Base-by-base conservation (phyloP, 176 grass and related monocot species). In the Oryza rufipogon region DNA sequence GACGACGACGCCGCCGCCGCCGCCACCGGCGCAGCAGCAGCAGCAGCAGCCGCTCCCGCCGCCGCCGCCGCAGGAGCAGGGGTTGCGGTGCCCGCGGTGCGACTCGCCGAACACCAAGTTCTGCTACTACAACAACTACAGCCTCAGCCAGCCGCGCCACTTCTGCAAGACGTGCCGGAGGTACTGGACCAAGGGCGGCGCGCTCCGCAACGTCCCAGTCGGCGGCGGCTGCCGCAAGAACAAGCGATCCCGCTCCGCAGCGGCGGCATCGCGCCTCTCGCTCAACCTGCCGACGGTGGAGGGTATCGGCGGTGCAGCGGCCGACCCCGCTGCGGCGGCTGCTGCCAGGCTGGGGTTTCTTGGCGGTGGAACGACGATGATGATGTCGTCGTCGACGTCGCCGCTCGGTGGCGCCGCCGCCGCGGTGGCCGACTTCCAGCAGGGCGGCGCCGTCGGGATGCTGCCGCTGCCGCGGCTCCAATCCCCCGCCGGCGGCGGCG, bases 81-180 rank as follows among this genome's bases (percentile, higher is more conserved):
- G 77, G 10, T 76, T 91, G 15, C 72, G 92, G 73, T 99, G 96
- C 93, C 96, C 93, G 4, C 93, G 96, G 47, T 99, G 96, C 78
- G 90, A 96, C 90, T 99, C 96, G 7, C 90, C 90, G 56, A 96
- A 99, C 84, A 99, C 96, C 83, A 99, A 99, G 60, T 99, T 99
- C 82, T 99, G 96, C 89, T 99, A 99, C 89, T 99, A 99, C 81
- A 99, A 99, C 84, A 99, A 99, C 86, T 99, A 99, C 89, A 91
- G 88, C 88, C 89, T 99, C 9, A 87, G 90, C 47, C 96, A 99
- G 86, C 96, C 96, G 5, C 85, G 96, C 9, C 93, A 99, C 88
- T 96, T 94, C 89, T 99, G 96, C 88, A 99, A 99, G 86, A 94
- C 88, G 45, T 99, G 96, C 81, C 88, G 96, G 15, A 64, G 96